Evolutionary conservation across 768 basidiomycete genomes (phyloP), one percentile per base, ranked within the genome.

Genomic region (Termitomyces sp.): DNA sequence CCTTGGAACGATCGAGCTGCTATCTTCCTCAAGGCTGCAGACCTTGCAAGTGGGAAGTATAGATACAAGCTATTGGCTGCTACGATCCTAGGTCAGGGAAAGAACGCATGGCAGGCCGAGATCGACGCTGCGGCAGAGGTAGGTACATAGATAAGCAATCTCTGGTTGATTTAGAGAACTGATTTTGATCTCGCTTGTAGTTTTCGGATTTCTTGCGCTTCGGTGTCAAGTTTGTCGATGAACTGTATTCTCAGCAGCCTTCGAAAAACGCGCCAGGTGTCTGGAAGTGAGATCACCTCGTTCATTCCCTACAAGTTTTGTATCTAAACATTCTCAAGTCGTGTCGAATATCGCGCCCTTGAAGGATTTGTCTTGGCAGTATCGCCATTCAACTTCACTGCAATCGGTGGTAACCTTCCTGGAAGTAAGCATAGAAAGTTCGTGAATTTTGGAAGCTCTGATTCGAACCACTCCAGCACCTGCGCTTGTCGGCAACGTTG

Each of bases 61-160:
- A 81, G 97, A 62, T 96, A 95, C 77, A 88, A 88, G 75, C 78
- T 99, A 48, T 80, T 98, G 75, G 97, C 97, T 42, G 94, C 96
- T 41, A 98, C 96, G 45, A 97, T 99, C 74, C 80, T 99, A 48
- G 97, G 97, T 16, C 97, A 99, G 75, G 97, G 97, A 42, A 99
- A 99, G 85, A 99, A 98, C 70, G 88, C 82, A 16, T 99, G 97
- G 97, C 97, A 99, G 76, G 97, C 97, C 16, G 97, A 99, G 80
- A 98, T 99, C 61, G 97, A 99, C 71, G 93, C 97, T 55, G 97
- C 94, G 18, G 96, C 97, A 4, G 97, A 99, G 87, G 93, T 58
- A 48, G n/a, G n/a, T n/a, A n/a, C n/a, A n/a, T n/a, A n/a, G 13
- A 42, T 24, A 20, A 33, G 24, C 18, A 16, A 46, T 33, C 39